Conservation (phyloP, 179 eudicot species). For the Actinidia arguta region DNA sequence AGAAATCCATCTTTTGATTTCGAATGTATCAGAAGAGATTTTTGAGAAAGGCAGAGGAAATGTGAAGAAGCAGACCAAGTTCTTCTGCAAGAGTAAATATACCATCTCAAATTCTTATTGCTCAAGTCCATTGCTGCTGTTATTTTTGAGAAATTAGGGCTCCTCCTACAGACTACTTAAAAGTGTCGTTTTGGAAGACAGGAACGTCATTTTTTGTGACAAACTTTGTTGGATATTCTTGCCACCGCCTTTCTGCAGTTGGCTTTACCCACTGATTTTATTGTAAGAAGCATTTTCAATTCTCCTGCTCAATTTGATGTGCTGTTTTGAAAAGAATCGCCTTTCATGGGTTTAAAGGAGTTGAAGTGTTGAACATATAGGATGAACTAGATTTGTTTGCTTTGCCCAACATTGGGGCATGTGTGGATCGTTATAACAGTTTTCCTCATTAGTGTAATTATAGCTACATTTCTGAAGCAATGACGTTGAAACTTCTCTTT, state of each 20-base stretch:
- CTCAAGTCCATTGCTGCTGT: not conserved
- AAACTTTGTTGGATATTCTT: too few relatives aligned
- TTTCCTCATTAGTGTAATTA: too few relatives aligned
- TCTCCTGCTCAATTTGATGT: not conserved
- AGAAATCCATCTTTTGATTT: too few relatives aligned
- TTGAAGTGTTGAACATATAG: not conserved
- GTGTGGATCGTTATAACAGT: not conserved
- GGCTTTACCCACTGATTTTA: not conserved
- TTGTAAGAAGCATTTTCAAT: not conserved
- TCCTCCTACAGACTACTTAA: conserved; percentile 7
- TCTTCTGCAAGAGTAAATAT: not conserved
- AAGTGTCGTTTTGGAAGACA: not conserved
- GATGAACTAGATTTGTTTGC: not conserved
- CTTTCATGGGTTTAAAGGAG: not conserved
- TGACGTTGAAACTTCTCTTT: not conserved
- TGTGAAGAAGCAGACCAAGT: not conserved
- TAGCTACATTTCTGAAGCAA: not conserved
- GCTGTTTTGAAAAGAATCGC: not conserved
- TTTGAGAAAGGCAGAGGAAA: not conserved
- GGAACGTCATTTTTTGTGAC: not conserved
- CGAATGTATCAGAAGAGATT: too few relatives aligned
- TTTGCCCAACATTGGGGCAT: not conserved
- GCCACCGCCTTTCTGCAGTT: not conserved
- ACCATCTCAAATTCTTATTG: not conserved
- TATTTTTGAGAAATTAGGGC: not conserved